These are phyloP conservation scores for Leccinum fuscescens DNA, from an alignment of 1,284 basidiomycete genomes.

Conservation along the genomic window DNA sequence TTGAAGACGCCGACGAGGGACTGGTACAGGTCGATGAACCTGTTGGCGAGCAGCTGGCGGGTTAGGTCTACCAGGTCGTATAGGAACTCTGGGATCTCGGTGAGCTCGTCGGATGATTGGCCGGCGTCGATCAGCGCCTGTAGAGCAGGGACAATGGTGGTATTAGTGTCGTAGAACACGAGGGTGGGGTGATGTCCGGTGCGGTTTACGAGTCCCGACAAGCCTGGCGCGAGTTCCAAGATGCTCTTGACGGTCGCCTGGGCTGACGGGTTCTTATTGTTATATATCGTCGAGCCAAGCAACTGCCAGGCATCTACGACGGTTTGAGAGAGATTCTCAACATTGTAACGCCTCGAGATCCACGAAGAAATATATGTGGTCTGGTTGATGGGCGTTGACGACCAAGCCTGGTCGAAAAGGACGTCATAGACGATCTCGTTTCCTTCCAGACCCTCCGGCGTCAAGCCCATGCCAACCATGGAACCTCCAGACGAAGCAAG, in stretches of 20 bases:
- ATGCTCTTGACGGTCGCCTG: constrained; percentile 33
- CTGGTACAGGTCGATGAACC: constrained; percentile 26
- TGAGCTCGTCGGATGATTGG: constrained; percentile 11
- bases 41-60: constrained; percentile 42
- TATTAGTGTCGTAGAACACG: constrained; percentile 35
- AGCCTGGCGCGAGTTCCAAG: constrained; percentile 36
- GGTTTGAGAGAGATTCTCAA: constrained; percentile 21
- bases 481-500: constrained; percentile 31
- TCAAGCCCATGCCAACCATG: constrained; percentile 43
- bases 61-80: constrained; percentile 45
- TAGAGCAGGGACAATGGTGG: constrained; percentile 31
- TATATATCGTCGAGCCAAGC: constrained; percentile 41
- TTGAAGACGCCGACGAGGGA: constrained; percentile 34
- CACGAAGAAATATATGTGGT: neutral
- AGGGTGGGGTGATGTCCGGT: constrained; percentile 36
- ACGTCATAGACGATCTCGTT: constrained; percentile 46
- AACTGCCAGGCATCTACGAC: constrained; percentile 39
- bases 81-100: constrained; percentile 30
- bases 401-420: constrained; percentile 46
- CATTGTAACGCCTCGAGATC: constrained; percentile 34
- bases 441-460: constrained; percentile 44
- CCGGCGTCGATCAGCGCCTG: constrained; percentile 35
- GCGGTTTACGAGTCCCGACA: constrained; percentile 36
- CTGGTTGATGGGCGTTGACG: constrained; percentile 18
- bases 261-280: constrained; percentile 31